Percentiles rank a stretch among this genome's conserved stretches.
phyloP scores from a whole-genome alignment of 768 basidiomycete genomes.

The Kwoniella pini region DNA sequence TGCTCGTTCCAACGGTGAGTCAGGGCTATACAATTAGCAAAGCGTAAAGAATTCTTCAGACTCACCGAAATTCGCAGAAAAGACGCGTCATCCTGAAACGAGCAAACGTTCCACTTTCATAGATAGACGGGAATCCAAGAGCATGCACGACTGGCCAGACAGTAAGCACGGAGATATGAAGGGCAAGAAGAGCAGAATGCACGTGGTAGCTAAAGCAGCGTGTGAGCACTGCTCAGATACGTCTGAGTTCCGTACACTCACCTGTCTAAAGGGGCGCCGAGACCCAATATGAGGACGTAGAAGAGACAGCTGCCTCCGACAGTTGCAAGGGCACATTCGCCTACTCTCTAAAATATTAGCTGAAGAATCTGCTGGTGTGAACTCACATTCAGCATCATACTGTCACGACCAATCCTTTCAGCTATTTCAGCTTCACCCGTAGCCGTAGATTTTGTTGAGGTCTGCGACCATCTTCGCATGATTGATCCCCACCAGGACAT shows the following conservation, averaged over 20 bases:
- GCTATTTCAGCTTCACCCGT: constrained; percentile 6
- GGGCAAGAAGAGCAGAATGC: constrained; percentile 69
- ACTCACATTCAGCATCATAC: constrained; percentile 18
- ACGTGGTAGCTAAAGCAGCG: constrained; percentile 57
- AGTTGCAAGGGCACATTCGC: constrained; percentile 18
- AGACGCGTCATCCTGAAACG: constrained; percentile 74
- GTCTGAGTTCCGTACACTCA: constrained; percentile 39
- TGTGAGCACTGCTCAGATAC: background rate
- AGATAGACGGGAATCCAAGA: constrained; percentile 65
- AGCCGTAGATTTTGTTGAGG: constrained; percentile 3
- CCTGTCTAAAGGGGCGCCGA: constrained; percentile 56
- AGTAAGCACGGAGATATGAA: constrained; percentile 68
- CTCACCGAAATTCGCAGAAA: constrained; percentile 79
- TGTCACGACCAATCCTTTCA: constrained; percentile 28
- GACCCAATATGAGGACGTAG: constrained; percentile 52
- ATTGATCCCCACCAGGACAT: constrained; percentile 74
- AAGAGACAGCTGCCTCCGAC: constrained; percentile 55
- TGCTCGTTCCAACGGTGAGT: constrained; percentile 70
- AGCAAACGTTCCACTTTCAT: constrained; percentile 58
- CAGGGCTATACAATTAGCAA: constrained; percentile 42
- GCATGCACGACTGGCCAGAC: constrained; percentile 70
- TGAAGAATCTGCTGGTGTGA: background rate
- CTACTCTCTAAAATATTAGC: constrained; percentile 16
- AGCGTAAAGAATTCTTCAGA: constrained; percentile 59
- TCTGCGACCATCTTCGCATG: constrained; percentile 62